Evolutionary conservation across 352 stramenopile species (phyloP).

Genomic region (Phytophthora sansomeana): DNA sequence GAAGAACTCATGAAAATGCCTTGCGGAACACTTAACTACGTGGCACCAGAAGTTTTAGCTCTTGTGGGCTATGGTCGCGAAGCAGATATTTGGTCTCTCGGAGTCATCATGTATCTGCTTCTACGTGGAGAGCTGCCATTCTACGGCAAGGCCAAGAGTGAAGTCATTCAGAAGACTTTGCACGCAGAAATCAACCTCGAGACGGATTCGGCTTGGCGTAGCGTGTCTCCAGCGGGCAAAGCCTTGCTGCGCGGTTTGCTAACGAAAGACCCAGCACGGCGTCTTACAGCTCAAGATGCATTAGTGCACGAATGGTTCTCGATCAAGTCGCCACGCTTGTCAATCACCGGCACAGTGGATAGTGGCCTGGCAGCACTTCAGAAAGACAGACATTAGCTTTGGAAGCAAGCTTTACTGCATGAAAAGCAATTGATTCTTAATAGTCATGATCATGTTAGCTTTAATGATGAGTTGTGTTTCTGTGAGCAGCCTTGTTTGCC

Average conservation of each 20-base stretch:
- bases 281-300: constrained; percentile 84
- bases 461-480: neutral
- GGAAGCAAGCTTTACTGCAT: constrained; percentile 1
- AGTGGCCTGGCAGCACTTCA: neutral
- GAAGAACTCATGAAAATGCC: constrained; percentile 95
- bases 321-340: constrained; percentile 29
- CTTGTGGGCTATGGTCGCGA: constrained; percentile 90
- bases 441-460: neutral
- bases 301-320: constrained; percentile 88
- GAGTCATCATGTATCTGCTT: constrained; percentile 94
- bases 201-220: constrained; percentile 60
- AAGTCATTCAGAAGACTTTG: constrained; percentile 94
- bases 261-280: constrained; percentile 82
- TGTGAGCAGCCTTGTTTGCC: constrained; percentile 3
- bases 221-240: constrained; percentile 66
- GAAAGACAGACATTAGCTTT: constrained; percentile 23
- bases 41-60: constrained; percentile 93
- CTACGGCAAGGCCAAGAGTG: constrained; percentile 90
- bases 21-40: constrained; percentile 94
- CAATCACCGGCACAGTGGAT: constrained; percentile 29
- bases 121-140: constrained; percentile 91
- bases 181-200: constrained; percentile 88
- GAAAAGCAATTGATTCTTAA: neutral
- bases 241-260: constrained; percentile 81
- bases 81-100: constrained; percentile 93